Percentiles rank a stretch among this genome's conserved stretches.
These are phyloP conservation scores for Ceratocystis alfenasii DNA, from an alignment of 2,329 filamentous ascomycete species.

Conservation along the genomic window DNA sequence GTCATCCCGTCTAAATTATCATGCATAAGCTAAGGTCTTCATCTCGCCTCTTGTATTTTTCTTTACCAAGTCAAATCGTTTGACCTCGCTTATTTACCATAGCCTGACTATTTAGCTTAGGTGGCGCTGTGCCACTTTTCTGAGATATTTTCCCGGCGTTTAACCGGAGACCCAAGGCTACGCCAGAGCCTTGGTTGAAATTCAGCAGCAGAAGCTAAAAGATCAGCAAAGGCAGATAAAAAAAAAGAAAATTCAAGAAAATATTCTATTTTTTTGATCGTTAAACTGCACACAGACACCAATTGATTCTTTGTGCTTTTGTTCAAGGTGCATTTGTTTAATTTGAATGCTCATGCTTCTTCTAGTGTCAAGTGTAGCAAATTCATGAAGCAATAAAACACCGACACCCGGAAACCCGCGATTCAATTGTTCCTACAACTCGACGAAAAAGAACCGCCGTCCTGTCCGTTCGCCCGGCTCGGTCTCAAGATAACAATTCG, in stretches of 20 bases:
- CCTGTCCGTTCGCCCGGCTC: background rate
- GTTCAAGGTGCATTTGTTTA: too few species aligned
- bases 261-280: background rate
- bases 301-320: background rate
- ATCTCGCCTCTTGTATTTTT: too few species aligned
- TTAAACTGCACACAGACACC: background rate
- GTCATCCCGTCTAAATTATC: too few species aligned
- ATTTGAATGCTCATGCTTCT: too few species aligned
- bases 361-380: too few species aligned
- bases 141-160: background rate
- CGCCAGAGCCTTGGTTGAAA: slow-evolving; percentile 14
- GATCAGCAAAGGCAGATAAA: background rate
- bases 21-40: too few species aligned
- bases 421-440: background rate
- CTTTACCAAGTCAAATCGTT: too few species aligned
- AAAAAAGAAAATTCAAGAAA: background rate
- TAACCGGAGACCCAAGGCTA: background rate
- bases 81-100: too few species aligned
- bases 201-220: background rate
- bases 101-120: too few species aligned
- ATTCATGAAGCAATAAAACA: too few species aligned
- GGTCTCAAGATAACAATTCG: background rate
- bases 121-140: background rate
- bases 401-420: too few species aligned
- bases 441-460: background rate